These are phyloP conservation scores for Mycena capillaripes DNA, from an alignment of 768 basidiomycete genomes.

Conservation along the genomic window DNA sequence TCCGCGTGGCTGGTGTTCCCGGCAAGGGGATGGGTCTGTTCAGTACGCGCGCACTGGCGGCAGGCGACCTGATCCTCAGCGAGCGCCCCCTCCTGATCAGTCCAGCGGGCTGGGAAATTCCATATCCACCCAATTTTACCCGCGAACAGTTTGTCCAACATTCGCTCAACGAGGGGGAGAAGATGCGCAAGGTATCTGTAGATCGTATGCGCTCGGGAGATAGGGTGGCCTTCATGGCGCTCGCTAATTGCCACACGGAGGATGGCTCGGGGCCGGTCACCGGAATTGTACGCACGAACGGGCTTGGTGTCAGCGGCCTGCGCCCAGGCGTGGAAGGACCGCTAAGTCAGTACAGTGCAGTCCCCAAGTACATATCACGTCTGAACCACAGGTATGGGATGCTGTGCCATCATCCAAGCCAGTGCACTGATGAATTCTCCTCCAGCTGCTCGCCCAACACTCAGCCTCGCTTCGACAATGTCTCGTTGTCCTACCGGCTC, in stretches of 20 bases:
- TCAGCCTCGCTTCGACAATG: slow-evolving; percentile 36
- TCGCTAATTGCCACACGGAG: slow-evolving; percentile 47
- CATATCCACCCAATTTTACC: not conserved
- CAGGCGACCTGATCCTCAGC: slow-evolving; percentile 49
- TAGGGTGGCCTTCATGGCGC: slow-evolving; percentile 45
- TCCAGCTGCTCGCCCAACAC: slow-evolving; percentile 41
- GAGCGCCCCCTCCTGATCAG: slow-evolving; percentile 53
- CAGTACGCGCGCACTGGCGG: slow-evolving; percentile 44
- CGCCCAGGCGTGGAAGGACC: slow-evolving; percentile 15
- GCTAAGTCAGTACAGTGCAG: slow-evolving; percentile 41
- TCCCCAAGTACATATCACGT: slow-evolving; percentile 47
- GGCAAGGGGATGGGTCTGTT: slow-evolving; percentile 48
- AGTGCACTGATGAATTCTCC: not conserved
- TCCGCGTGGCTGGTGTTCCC: slow-evolving; percentile 28
- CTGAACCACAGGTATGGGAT: slow-evolving; percentile 53
- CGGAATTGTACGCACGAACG: slow-evolving; percentile 38
- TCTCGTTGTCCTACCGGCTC: slow-evolving; percentile 46
- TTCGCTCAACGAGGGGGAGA: slow-evolving; percentile 39
- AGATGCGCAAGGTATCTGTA: slow-evolving; percentile 39
- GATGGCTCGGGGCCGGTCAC: slow-evolving; percentile 39
- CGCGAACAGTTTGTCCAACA: not conserved
- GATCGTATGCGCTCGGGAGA: slow-evolving; percentile 42
- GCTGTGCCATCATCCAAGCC: slow-evolving; percentile 10
- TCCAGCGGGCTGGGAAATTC: not conserved
- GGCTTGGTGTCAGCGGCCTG: slow-evolving; percentile 40